Percentiles rank a stretch among this genome's conserved stretches.
Evolutionary conservation across 495 filamentous ascomycete species (phyloP).

Genomic region (Neurospora sublineolata): DNA sequence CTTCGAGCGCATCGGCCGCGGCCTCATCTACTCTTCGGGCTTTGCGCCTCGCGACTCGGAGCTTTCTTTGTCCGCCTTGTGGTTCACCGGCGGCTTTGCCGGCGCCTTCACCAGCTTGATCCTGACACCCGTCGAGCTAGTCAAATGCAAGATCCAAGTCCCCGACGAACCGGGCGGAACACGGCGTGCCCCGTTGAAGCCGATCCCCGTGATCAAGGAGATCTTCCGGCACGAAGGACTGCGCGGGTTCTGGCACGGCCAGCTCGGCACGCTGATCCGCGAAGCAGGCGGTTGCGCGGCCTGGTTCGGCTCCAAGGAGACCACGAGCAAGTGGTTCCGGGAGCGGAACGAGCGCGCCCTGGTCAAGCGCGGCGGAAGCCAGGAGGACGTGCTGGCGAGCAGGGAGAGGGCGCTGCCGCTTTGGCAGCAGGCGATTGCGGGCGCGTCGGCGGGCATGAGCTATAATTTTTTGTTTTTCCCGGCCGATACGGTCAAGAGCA

Average conservation of each 20-base stretch:
- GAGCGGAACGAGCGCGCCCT: constrained; percentile 26
- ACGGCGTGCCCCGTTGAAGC: constrained; percentile 14
- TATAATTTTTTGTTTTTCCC: constrained; percentile 98
- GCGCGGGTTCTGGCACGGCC: constrained; percentile 86
- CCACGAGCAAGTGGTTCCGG: constrained; percentile 53
- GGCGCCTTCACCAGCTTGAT: constrained; percentile 86
- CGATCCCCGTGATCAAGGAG: constrained; percentile 52
- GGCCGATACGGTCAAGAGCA: constrained; percentile 90
- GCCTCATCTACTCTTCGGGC: constrained; percentile 44
- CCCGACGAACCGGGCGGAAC: constrained; percentile 24
- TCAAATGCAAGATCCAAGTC: constrained; percentile 98
- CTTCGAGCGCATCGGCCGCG: constrained; percentile 58
- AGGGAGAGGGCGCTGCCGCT: constrained; percentile 41
- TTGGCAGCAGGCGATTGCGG: constrained; percentile 75
- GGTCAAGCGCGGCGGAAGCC: background rate
- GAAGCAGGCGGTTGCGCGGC: constrained; percentile 88
- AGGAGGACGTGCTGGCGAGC: constrained; percentile 19
- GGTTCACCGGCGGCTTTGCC: constrained; percentile 67
- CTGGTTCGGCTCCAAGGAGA: constrained; percentile 94
- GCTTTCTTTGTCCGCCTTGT: constrained; percentile 60
- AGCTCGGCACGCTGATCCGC: constrained; percentile 82
- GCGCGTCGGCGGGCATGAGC: constrained; percentile 81
- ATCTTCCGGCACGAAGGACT: constrained; percentile 73
- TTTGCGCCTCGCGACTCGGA: constrained; percentile 38
- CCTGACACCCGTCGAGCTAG: constrained; percentile 89